Evolutionary conservation across 768 basidiomycete species (phyloP), one percentile per base, ranked within the genome.

Genomic region (Russula dissimulans): DNA sequence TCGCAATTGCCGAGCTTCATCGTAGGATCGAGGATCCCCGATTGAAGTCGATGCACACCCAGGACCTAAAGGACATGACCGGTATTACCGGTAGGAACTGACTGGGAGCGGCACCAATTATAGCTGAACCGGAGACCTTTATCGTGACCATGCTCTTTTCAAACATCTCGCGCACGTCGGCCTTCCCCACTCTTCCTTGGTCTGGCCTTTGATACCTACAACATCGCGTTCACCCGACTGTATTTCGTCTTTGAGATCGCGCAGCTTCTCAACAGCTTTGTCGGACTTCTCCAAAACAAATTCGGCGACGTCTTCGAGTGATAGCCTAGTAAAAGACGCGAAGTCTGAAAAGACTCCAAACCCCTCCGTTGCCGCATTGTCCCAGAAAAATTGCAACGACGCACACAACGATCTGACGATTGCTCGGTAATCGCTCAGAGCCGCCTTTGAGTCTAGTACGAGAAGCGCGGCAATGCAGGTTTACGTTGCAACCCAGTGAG

Each of bases 281-380:
- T 75, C 72, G 0, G 85, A 87, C 53, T 76, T 74, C 0, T 69
- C 66, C 63, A 86, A 81, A 18, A 88, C 60, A 17, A 78, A 70
- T 53, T 85, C n/a, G n/a, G n/a, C n/a, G n/a, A n/a, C n/a, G n/a
- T n/a, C 85, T 0, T 86, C 85, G 46, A 88, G 71, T 3, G 84
- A 78, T 34, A 86, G 77, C 0, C 87, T 81, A 1, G 77, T 65
- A 63, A 88, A 82, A 31, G 85, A 87, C 5, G 83, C 75, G 65
- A 87, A 79, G 69, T 89, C 87, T 55, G 76, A 71, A 64, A 85
- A 73, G 29, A 86, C 72, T 38, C 77, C 76, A 45, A 73, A 71
- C 14, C 81, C 79, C 67, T 86, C 85, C 4, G 78, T 74, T 0
- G 79, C 71, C 29, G 84, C 47, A 32, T 79, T 82, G 1, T 76